Conservation (phyloP, 768 basidiomycete genomes). For the Boletus vinaceobasis region DNA sequence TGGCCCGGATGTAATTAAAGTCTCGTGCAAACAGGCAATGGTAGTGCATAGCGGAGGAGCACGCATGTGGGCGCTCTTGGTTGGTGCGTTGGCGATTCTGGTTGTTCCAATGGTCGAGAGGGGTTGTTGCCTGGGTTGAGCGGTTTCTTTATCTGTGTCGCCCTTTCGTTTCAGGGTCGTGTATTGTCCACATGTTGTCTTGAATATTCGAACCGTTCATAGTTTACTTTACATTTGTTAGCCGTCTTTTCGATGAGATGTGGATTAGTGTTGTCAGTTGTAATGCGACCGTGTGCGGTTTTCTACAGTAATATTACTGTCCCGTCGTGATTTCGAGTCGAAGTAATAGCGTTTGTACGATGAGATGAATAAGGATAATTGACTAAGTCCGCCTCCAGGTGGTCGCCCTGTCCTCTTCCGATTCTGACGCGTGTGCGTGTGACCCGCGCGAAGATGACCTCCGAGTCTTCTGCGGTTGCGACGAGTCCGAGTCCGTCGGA, state of each 20-base stretch:
- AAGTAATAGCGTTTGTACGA: background rate
- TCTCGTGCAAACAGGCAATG: background rate
- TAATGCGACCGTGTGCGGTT: background rate
- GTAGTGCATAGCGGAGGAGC: background rate
- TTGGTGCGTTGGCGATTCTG: constrained; percentile 2
- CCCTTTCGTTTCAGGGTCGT: background rate
- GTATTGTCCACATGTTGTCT: background rate
- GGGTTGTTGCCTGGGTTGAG: constrained; percentile 12
- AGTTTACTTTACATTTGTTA: background rate
- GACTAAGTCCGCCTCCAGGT: constrained; percentile 15
- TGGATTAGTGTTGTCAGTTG: background rate
- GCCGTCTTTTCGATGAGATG: background rate
- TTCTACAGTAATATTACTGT: background rate
- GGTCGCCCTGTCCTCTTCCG: constrained; percentile 14
- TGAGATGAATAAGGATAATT: background rate
- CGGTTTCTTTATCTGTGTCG: background rate
- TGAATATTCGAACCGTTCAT: background rate
- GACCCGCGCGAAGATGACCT: constrained; percentile 6
- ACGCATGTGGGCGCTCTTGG: constrained; percentile 6
- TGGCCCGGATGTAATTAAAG: constrained; percentile 9
- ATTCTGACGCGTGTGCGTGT: constrained; percentile 10
- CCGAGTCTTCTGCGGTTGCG: background rate
- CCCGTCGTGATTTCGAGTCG: background rate
- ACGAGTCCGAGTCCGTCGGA: too few relatives aligned
- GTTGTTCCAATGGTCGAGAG: background rate